These are phyloP conservation scores for Hibiscus tridactylites DNA, from an alignment of 345 rosid genomes.

Conservation along the genomic window DNA sequence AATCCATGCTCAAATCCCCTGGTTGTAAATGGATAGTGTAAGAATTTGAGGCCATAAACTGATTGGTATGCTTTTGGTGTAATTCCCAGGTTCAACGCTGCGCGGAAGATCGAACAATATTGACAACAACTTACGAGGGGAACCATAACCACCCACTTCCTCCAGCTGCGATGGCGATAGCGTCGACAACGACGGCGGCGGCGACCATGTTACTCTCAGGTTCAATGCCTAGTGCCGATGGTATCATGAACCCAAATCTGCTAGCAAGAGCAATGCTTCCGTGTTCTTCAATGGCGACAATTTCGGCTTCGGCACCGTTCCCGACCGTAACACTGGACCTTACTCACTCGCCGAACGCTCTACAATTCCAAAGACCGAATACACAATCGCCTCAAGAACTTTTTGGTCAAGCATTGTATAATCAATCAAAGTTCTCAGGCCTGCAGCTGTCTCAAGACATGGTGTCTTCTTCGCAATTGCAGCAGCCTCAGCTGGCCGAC, in stretches of 20 bases:
- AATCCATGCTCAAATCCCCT: no score
- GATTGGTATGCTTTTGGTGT: not conserved
- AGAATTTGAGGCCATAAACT: not conserved
- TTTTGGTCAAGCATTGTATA: constrained; percentile 58
- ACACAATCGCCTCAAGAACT: constrained; percentile 42
- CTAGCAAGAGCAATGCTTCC: not conserved
- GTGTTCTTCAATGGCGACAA: not conserved
- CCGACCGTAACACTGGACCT: not conserved
- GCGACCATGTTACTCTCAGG: not conserved
- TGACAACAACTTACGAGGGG: not conserved
- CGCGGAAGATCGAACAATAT: not conserved
- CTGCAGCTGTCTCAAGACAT: constrained; percentile 60
- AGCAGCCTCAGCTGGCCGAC: constrained; percentile 40
- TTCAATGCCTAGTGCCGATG: not conserved
- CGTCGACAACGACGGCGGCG: not conserved
- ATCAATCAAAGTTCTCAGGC: constrained; percentile 86
- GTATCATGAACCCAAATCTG: not conserved
- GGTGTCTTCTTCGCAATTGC: constrained; percentile 19
- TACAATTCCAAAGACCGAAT: constrained; percentile 38
- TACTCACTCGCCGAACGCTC: not conserved
- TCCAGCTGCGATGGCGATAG: not conserved
- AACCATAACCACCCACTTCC: not conserved
- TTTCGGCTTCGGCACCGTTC: not conserved
- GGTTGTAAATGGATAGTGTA: no score
- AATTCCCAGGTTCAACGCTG: not conserved